Base-by-base conservation (phyloP, 1,139 yeast genomes). In the Yamadazyma buinensis region DNA sequence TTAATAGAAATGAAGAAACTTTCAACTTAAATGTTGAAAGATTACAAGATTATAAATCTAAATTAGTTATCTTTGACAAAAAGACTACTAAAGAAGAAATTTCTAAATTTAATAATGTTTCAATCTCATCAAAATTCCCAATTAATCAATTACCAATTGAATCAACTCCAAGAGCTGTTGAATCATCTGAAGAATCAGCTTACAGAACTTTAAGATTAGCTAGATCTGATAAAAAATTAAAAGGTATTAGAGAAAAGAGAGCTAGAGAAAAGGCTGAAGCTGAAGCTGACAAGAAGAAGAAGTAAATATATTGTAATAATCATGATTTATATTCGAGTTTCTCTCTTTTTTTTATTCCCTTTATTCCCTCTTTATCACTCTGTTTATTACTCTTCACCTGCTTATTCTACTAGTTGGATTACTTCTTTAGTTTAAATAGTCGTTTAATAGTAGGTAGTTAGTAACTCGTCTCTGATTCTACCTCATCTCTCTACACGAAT, bases 181-280 rank as follows among this genome's bases (percentile, higher is more conserved):
- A 83, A 64, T 75, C 67, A 51, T 75, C 76, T 57, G 94, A 83
- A 61, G 87, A 84, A 69, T 72, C 88, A 67, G 97, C 98, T 65
- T 92, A 63, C 95, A 80, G 83, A 72, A 88, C 97, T 61, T 84
- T 92, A 68, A 86, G 97, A 77, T 72, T 76, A 64, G 97, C 97
- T 49, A 86, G 92, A 80, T 80, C 92, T 57, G 87, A 85, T 61
- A 87, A 92, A 82, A 87, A 77, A 72, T 84, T 77, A 85, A 77
- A 72, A 69, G 98, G 98, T 78, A 75, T 80, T 75, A 87, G 95
- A 77, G 97, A 83, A 67, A 90, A 90, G 95, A 85, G 96, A 77
- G 95, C 95, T 60, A 81, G 71, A 66, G 97, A 88, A 56, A 79
- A 79, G 78, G 97, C 97, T 72, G 97, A 86, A 75, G 97, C 97